These are phyloP conservation scores for Jamesozyma hellenica DNA, from an alignment of 805 yeast genomes.

Conservation along the genomic window DNA sequence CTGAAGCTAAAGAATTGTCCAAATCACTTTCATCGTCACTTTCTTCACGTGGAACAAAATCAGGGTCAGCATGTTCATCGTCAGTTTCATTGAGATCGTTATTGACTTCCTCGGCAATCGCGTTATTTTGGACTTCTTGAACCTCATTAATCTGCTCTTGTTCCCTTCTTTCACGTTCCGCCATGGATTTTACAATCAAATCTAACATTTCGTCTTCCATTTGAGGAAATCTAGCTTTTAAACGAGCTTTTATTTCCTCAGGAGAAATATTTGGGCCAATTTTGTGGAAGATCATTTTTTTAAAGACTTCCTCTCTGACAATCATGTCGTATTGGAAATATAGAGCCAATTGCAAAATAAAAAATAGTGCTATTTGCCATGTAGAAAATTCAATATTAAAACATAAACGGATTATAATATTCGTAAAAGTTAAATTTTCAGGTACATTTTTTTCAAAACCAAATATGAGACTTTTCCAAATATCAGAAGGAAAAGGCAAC, in stretches of 20 bases:
- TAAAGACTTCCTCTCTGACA: slow-evolving; percentile 57
- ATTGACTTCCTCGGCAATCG: slow-evolving; percentile 1
- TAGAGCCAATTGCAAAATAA: slow-evolving; percentile 36
- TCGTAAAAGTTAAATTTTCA: slow-evolving; percentile 4
- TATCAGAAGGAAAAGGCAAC: slow-evolving; percentile 33
- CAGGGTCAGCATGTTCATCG: slow-evolving; percentile 5
- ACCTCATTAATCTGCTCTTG: slow-evolving; percentile 6
- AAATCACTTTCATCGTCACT: slow-evolving; percentile 17
- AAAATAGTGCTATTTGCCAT: slow-evolving; percentile 32
- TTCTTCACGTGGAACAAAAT: slow-evolving; percentile 2
- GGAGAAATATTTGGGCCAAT: slow-evolving; percentile 40
- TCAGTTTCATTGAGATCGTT: slow-evolving; percentile 6
- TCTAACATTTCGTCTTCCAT: slow-evolving; percentile 27
- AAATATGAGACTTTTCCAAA: slow-evolving; percentile 20
- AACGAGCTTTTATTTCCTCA: slow-evolving; percentile 22
- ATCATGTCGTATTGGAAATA: slow-evolving; percentile 63
- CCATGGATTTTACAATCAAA: slow-evolving; percentile 22
- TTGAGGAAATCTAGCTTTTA: slow-evolving; percentile 25
- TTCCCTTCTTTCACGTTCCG: slow-evolving; percentile 20
- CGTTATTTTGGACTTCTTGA: slow-evolving; percentile 4
- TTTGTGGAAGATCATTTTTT: slow-evolving; percentile 44
- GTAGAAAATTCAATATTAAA: slow-evolving; percentile 22
- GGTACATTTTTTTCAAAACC: slow-evolving; percentile 13
- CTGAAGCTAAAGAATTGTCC: slow-evolving; percentile 24
- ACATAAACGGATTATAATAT: slow-evolving; percentile 10